These are phyloP conservation scores for Epithemia pelagica DNA, from an alignment of 108 stramenopile genomes.

Conservation along the genomic window DNA sequence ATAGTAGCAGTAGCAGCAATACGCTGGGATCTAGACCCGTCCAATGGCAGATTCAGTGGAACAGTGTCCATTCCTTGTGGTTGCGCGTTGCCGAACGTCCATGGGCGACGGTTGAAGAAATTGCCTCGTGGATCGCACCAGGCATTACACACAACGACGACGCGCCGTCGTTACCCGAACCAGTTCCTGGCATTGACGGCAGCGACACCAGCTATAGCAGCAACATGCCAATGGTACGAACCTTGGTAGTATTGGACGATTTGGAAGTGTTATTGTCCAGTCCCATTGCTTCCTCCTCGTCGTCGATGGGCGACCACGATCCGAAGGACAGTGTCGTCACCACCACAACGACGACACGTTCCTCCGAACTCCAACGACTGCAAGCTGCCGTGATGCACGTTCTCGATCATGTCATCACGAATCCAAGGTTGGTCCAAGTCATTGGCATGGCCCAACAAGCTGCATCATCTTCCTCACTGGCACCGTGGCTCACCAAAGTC, in stretches of 20 bases:
- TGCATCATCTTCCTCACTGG: not conserved
- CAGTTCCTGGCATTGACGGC: not conserved
- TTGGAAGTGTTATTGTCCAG: too few relatives aligned
- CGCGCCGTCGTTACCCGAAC: not conserved
- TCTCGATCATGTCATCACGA: not conserved
- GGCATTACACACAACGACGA: too few relatives aligned
- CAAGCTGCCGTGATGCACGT: not conserved
- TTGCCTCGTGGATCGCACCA: not conserved
- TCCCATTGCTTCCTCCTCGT: too few relatives aligned
- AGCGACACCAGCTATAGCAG: not conserved
- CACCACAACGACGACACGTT: not conserved
- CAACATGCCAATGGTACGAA: not conserved
- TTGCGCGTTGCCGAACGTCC: not conserved
- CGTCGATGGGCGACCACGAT: too few relatives aligned
- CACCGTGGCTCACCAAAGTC: slow-evolving; percentile 41
- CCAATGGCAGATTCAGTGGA: not conserved
- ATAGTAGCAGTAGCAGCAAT: not conserved
- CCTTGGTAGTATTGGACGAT: not conserved
- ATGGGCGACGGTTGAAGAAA: not conserved
- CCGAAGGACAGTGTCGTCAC: not conserved
- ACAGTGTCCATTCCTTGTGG: not conserved
- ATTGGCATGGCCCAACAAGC: not conserved
- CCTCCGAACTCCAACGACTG: not conserved
- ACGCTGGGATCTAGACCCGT: not conserved
- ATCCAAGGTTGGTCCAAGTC: not conserved